Percentiles rank a stretch among this genome's conserved stretches.
Evolutionary conservation across 2,329 filamentous ascomycete species (phyloP).

Genomic region (Cyanodermella asteris): DNA sequence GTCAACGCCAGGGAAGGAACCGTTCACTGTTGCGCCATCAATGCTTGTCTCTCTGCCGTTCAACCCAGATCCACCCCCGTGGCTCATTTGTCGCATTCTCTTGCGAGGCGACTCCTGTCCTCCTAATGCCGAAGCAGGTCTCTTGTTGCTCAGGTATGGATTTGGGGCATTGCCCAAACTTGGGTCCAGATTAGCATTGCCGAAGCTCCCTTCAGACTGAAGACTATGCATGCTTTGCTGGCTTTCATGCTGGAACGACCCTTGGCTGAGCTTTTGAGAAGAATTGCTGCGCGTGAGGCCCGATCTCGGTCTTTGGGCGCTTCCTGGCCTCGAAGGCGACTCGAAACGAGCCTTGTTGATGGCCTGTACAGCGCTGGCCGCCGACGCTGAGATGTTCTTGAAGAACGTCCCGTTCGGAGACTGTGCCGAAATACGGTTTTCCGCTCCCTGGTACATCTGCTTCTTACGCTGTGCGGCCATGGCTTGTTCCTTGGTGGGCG

Average conservation of each 20-base stretch:
- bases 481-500: constrained; percentile 93
- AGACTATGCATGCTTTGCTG: constrained; percentile 57
- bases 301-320: constrained; percentile 41
- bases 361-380: constrained; percentile 79
- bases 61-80: constrained; percentile 12
- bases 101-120: constrained; percentile 11
- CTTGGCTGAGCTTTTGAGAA: constrained; percentile 32
- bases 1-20: constrained; percentile 12
- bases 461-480: constrained; percentile 91
- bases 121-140: too few relatives aligned
- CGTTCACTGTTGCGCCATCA: too few relatives aligned
- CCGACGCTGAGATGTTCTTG: constrained; percentile 85
- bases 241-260: constrained; percentile 43
- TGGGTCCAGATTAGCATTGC: constrained; percentile 35
- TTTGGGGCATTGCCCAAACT: constrained; percentile 15
- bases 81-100: constrained; percentile 10
- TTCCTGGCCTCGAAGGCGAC: constrained; percentile 48
- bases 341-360: constrained; percentile 93
- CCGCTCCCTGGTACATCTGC: constrained; percentile 54
- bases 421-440: constrained; percentile 42
- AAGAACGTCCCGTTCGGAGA: constrained; percentile 70
- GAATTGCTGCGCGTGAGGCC: constrained; percentile 42
- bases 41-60: too few relatives aligned
- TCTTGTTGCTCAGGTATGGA: too few relatives aligned
- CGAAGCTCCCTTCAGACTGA: constrained; percentile 52